phyloP scores from a whole-genome alignment of 2,329 filamentous ascomycete species.

The Ceratocystis diversiconidia region DNA sequence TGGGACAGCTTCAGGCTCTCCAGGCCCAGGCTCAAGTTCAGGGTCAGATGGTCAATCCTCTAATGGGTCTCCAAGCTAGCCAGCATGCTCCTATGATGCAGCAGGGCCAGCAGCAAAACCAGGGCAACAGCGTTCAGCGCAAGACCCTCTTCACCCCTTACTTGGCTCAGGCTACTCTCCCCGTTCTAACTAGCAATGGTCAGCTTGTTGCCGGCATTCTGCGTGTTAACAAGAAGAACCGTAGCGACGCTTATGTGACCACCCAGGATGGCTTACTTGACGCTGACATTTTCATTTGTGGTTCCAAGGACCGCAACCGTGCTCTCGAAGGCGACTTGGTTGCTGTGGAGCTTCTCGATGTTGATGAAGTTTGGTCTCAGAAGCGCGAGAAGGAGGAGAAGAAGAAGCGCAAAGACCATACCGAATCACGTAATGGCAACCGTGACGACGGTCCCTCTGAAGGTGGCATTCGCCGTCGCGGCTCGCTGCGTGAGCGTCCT shows the following conservation, averaged over 20 bases:
- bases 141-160: constrained; percentile 99
- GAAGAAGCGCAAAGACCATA: constrained; percentile 99
- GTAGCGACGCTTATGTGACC: constrained; percentile 94
- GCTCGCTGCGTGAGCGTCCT: constrained; percentile 87
- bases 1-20: constrained; percentile 81
- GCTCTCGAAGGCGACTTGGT: constrained; percentile 92
- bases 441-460: constrained; percentile 54
- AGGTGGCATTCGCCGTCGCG: constrained; percentile 78
- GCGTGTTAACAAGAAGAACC: constrained; percentile 98
- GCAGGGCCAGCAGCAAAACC: constrained; percentile 47
- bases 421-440: constrained; percentile 69
- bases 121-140: constrained; percentile 73
- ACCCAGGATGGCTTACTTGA: constrained; percentile 77
- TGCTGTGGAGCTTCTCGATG: constrained; percentile 87
- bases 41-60: constrained; percentile 58
- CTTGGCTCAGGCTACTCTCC: constrained; percentile 82
- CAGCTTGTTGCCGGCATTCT: constrained; percentile 93
- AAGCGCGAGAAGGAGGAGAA: constrained; percentile 99
- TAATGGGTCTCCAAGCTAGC: constrained; percentile 42
- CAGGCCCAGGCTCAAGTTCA: constrained; percentile 61
- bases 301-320: constrained; percentile 96
- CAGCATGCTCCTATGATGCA: constrained; percentile 32
- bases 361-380: constrained; percentile 96
- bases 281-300: constrained; percentile 98
- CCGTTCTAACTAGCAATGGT: constrained; percentile 77